Percentiles rank a stretch among this genome's conserved stretches.
phyloP scores from a whole-genome alignment of 495 filamentous ascomycete genomes.

The Sporormia fimetaria region DNA sequence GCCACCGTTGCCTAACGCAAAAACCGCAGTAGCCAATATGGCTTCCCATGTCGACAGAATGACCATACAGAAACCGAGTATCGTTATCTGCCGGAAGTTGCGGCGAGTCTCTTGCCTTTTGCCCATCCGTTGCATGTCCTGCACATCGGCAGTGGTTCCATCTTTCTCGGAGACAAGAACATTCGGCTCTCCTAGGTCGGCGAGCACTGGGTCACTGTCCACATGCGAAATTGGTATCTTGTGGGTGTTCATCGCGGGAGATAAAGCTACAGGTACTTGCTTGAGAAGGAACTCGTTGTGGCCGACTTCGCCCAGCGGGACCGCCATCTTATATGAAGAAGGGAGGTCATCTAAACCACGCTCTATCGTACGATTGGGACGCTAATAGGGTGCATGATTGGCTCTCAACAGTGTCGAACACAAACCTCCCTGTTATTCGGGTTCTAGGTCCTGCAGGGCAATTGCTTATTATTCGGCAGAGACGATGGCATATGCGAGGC shows the following conservation, averaged over 20 bases:
- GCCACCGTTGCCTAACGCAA: not conserved
- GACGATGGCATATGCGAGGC: no score
- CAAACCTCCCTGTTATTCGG: no score
- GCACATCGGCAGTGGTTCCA: conserved; percentile 9
- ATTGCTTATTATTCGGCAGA: no score
- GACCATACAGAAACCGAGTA: conserved; percentile 24
- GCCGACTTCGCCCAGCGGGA: not conserved
- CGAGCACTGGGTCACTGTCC: conserved; percentile 2
- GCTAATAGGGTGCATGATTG: no score
- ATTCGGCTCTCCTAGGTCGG: conserved; percentile 11
- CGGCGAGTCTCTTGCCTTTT: conserved; percentile 8
- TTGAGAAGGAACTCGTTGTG: not conserved
- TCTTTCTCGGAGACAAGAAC: conserved; percentile 3
- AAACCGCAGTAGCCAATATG: conserved; percentile 4
- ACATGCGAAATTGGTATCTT: conserved; percentile 6
- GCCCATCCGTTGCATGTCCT: conserved; percentile 17
- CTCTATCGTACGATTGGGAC: no score
- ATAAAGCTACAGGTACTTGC: not conserved
- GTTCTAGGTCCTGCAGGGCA: no score
- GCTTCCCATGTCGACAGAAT: conserved; percentile 26
- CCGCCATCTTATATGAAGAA: not conserved
- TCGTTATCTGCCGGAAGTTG: conserved; percentile 26
- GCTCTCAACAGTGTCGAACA: no score
- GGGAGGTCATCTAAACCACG: no score
- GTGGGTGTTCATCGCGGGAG: not conserved